These are phyloP conservation scores for Haplosporangium gracile DNA, from an alignment of 192 early-diverging fungal species.

Conservation along the genomic window DNA sequence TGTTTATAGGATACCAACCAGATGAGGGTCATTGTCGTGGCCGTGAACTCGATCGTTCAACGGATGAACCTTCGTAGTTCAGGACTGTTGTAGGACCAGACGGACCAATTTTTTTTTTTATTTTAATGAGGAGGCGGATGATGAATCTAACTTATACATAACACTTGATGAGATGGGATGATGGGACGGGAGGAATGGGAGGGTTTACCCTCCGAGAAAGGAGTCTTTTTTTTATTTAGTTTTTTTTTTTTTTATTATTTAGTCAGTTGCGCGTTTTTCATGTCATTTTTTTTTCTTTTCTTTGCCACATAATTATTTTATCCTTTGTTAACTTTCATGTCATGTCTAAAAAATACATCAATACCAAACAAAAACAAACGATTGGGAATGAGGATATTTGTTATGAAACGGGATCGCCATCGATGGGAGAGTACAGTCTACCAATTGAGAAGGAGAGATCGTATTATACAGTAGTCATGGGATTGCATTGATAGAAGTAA, in stretches of 20 bases:
- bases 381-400: too few relatives aligned
- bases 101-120: neutral
- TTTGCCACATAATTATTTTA: neutral
- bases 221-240: neutral
- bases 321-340: neutral
- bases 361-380: neutral
- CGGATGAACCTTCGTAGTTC: slow-evolving; percentile 59
- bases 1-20: slow-evolving; percentile 61
- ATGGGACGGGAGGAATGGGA: neutral
- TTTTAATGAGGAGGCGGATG: neutral
- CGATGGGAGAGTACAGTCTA: too few relatives aligned
- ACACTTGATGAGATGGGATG: neutral
- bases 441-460: too few relatives aligned
- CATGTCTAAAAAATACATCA: neutral
- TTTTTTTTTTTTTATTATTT: neutral
- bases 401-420: too few relatives aligned
- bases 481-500: too few relatives aligned
- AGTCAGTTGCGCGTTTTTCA: neutral
- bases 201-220: neutral
- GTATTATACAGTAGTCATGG: too few relatives aligned
- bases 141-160: slow-evolving; percentile 4
- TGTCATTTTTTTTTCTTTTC: neutral
- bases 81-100: slow-evolving; percentile 52
- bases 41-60: slow-evolving; percentile 64
- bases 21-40: slow-evolving; percentile 63